Evolutionary conservation across 73 alveolate species (phyloP), one percentile per base, ranked within the genome.

Genomic region (Paramecium biaurelia): DNA sequence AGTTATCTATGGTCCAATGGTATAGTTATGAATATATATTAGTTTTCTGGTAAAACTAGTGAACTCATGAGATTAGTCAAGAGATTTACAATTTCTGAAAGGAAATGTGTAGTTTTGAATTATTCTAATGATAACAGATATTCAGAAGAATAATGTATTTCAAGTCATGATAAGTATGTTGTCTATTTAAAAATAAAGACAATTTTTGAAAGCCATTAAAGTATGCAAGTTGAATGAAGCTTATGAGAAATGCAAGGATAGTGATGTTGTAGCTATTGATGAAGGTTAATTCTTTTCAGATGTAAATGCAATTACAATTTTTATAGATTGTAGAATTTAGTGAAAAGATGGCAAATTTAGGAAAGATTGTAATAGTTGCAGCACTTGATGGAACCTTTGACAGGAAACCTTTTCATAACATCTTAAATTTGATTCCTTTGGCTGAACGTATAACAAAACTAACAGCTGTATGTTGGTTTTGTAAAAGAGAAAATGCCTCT

Each of bases 201-300:
- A 85, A 76, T 70, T 21, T 24, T 49, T 74, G 37, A 76, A 93
- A 67, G 98, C 99, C 5, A 63, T 93, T 4, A 70, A 95, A 7
- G 92, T 95, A 20, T 49, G 57, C 15, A 42, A 45, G 15, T 89
- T 98, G 70, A 34, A 74, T 30, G 99, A 97, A 26, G 74, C 92
- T 24, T 92, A 85, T 37, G 98, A 92, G 21, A 76, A 28, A 26
- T 92, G 96, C 58, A 32, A 93, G 45, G 85, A 96, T 15, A 95
- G 90, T 95, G 99, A 98, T 90, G 99, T 98, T 26, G 97, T 98
- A 59, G 99, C 99, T 23, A 97, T 98, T 24, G 99, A 98, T 88
- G 99, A 98, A 93, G 99, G 99, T 47, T 98, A 98, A 89, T 98
- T 98, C 95, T 98, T 96, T 93, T 92, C 94, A 20, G 99, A 97